phyloP scores from a whole-genome alignment of 495 filamentous ascomycete species.

The Parachaetomium inaequale region DNA sequence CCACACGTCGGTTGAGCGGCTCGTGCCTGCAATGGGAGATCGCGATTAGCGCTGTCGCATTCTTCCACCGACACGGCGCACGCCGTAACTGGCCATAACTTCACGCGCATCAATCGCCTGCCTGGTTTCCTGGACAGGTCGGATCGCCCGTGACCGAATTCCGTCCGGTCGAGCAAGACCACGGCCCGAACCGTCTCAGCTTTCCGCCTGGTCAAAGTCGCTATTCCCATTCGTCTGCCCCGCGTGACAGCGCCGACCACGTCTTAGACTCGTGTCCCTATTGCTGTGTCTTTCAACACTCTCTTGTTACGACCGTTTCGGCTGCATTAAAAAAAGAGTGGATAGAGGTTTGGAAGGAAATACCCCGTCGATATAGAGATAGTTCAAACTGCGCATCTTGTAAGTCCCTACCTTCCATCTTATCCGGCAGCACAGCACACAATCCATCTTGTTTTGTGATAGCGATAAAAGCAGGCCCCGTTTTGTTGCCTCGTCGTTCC shows the following conservation, averaged over 20 bases:
- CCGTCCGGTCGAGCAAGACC: not conserved
- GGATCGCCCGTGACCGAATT: not conserved
- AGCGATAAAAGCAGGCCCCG: not conserved
- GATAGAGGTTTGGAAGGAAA: slow-evolving; percentile 37
- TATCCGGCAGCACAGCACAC: not conserved
- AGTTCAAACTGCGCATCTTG: slow-evolving; percentile 27
- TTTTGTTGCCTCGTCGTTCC: not conserved
- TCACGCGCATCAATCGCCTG: not conserved
- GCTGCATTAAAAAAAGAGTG: slow-evolving; percentile 22
- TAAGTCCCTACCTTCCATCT: slow-evolving; percentile 23
- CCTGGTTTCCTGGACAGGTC: not conserved
- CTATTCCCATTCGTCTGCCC: not conserved
- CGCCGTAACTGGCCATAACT: slow-evolving; percentile 1
- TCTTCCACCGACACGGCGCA: slow-evolving; percentile 24
- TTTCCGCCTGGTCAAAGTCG: not conserved
- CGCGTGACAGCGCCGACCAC: not conserved
- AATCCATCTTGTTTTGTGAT: not conserved
- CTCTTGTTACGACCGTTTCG: slow-evolving; percentile 23
- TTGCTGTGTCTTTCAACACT: slow-evolving; percentile 20
- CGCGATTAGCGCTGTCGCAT: slow-evolving; percentile 32
- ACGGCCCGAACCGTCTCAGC: not conserved
- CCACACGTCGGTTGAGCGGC: slow-evolving; percentile 17
- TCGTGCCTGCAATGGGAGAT: slow-evolving; percentile 34
- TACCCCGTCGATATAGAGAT: slow-evolving; percentile 41
- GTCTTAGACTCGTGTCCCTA: not conserved